Conservation (phyloP, 257 asterid genomes). For the Vinca minor region DNA sequence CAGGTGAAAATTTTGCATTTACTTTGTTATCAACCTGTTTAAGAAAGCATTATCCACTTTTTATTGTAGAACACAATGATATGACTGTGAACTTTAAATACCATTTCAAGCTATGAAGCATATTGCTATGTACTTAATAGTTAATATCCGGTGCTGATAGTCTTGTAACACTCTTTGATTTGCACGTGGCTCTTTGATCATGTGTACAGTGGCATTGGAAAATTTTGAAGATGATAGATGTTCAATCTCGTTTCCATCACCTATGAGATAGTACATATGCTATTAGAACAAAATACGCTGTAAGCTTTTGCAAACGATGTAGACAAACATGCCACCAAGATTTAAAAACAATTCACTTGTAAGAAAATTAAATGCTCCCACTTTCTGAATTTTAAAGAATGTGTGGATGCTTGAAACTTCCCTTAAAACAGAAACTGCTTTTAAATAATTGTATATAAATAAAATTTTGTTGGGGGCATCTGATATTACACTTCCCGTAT, state of each 20-base stretch:
- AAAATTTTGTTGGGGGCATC: background rate
- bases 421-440: background rate
- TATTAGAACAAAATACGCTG: background rate
- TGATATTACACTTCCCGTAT: no score
- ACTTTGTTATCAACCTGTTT: background rate
- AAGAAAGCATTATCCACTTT: background rate
- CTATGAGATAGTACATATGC: background rate
- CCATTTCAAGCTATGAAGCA: conserved; percentile 1
- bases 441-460: background rate
- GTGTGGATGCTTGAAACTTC: background rate
- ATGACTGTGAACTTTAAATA: no score
- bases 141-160: background rate
- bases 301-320: background rate
- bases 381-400: background rate
- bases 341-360: background rate
- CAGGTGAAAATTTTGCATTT: conserved; percentile 10
- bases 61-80: background rate
- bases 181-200: background rate
- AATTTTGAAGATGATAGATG: background rate
- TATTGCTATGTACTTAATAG: background rate
- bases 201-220: no score
- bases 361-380: background rate
- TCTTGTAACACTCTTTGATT: background rate
- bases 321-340: background rate
- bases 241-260: background rate